Percentiles rank a stretch among this genome's conserved stretches.
These are phyloP conservation scores for Diaporthe citriasiana DNA, from an alignment of 2,329 filamentous ascomycete genomes.

Conservation along the genomic window DNA sequence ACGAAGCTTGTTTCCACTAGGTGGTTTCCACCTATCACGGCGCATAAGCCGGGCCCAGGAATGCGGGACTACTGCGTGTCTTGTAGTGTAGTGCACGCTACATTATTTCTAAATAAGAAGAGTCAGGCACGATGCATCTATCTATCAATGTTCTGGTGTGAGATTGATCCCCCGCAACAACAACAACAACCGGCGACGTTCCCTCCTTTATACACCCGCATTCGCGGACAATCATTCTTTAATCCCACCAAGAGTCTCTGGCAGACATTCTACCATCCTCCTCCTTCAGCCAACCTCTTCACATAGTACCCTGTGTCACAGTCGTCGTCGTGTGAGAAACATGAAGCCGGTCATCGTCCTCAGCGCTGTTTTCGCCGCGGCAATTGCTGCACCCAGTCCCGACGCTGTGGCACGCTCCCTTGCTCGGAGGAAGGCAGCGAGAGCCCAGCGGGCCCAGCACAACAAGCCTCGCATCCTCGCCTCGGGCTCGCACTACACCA, in stretches of 20 bases:
- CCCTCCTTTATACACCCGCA: background rate
- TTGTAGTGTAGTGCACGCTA: background rate
- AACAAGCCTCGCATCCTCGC: background rate
- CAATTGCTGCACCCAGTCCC: conserved; percentile 66
- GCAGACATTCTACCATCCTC: background rate
- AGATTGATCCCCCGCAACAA: too few species aligned
- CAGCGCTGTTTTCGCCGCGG: conserved; percentile 25
- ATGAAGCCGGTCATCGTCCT: conserved; percentile 31
- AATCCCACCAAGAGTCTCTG: background rate
- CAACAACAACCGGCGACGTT: background rate
- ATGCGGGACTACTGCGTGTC: background rate
- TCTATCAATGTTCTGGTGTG: background rate
- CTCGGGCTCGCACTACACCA: conserved; percentile 1
- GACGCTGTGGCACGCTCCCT: conserved; percentile 62
- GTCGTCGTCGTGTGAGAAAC: background rate
- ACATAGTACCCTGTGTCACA: background rate
- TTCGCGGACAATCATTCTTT: background rate
- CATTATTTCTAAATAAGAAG: background rate
- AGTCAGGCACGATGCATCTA: background rate
- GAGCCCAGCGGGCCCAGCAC: conserved; percentile 3
- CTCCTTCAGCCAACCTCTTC: background rate
- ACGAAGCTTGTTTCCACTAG: conserved; percentile 29
- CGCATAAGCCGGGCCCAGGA: background rate
- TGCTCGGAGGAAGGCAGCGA: conserved; percentile 28
- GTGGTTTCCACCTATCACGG: conserved; percentile 22